Evolutionary conservation across 2,329 filamentous ascomycete species (phyloP), one percentile per base, ranked within the genome.

Genomic region (Exophiala viscosa): DNA sequence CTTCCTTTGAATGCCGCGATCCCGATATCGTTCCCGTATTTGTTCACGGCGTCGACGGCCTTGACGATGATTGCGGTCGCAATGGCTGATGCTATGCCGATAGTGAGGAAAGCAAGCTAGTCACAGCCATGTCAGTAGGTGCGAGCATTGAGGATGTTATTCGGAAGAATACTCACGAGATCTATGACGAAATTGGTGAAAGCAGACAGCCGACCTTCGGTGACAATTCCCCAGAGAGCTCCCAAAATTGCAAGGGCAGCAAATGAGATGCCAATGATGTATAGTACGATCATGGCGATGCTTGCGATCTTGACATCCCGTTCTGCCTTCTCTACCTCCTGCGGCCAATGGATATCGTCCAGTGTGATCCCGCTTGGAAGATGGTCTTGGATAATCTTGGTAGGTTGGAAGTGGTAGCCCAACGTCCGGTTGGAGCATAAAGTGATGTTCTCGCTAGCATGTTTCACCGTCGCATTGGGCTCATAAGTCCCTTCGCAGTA

Each of bases 71-170:
- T 67, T 14, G 86, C 85, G 0, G 81, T 87, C 20, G 84, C 81
- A 18, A 91, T 85, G 61, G 89, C 89, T 15, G 87, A 91, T 43
- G 86, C 84, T 47, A 85, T 83, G 3, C 86, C 86, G 62, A 86
- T 77, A 10, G 83, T 70, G 5, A 82, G 36, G 56, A 83, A 80
- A 0, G 77, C 75, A n/a, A 82, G 62, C 70, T 73, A 48, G 15
- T 32, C 20, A 39, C 50, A 41, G 41, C n/a, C 14, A 3, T 8
- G 17, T 50, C 40, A 50, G 47, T 38, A 34, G 23, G 8, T 28
- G 23, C 31, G 36, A 15, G 4, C 32, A n/a, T 31, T 33, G 10
- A 13, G 5, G 34, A 10, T 36, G 5, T 28, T 28, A 17, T 23
- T 28, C 9, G 15, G n/a, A 11, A 39, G 11, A 14, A 45, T 28